These are phyloP conservation scores for Phyllosticta citrichinensis DNA, from an alignment of 2,329 filamentous ascomycete species.

Conservation along the genomic window DNA sequence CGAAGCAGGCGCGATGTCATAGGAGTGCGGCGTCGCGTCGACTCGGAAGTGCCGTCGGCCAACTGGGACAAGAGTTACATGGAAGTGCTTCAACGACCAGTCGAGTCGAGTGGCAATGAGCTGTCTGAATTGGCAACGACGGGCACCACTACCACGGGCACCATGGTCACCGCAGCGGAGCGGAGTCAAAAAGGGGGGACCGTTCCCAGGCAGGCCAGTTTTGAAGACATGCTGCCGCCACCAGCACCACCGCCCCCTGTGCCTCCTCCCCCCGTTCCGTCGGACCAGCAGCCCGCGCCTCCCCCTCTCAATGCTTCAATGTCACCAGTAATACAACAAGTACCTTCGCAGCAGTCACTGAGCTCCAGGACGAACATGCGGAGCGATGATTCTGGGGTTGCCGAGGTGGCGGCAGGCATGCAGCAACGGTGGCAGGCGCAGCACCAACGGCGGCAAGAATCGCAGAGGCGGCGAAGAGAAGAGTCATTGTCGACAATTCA, in stretches of 20 bases:
- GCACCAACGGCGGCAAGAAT: not conserved
- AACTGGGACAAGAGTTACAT: not conserved
- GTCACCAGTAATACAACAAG: not conserved
- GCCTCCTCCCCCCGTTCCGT: not conserved
- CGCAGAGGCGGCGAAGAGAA: not conserved
- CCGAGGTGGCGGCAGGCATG: not conserved
- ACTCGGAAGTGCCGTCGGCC: not conserved
- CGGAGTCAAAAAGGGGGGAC: not conserved
- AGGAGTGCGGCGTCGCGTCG: not conserved
- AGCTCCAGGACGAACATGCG: not conserved
- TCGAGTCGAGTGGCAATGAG: not conserved
- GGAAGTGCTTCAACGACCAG: not conserved
- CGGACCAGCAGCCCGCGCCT: not conserved
- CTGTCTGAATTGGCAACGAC: not conserved
- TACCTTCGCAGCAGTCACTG: not conserved
- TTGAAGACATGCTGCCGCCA: not conserved
- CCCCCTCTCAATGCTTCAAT: not conserved
- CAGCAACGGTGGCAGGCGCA: not conserved
- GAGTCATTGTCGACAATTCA: not conserved
- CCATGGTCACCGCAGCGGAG: not conserved
- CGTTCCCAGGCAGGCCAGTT: not conserved
- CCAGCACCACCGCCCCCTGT: not conserved
- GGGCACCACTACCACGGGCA: not conserved
- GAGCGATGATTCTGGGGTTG: not conserved
- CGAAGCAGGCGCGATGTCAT: not conserved